Evolutionary conservation across 495 filamentous ascomycete species (phyloP).

Genomic region (Aspergillus kassunensis): DNA sequence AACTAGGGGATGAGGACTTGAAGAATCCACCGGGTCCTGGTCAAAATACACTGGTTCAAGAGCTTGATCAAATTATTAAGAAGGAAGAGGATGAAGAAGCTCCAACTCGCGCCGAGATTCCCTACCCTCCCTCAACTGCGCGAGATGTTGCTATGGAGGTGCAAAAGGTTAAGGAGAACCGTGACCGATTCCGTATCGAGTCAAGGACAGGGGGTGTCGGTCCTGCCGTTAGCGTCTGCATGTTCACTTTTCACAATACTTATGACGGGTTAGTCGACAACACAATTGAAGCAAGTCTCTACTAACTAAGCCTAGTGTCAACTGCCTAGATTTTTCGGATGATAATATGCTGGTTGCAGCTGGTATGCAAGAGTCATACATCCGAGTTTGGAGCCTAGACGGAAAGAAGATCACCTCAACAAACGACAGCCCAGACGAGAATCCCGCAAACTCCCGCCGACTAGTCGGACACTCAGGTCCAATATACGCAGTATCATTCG

Average conservation of each 20-base stretch:
- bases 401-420: conserved; percentile 59
- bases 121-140: conserved; percentile 78
- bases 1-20: conserved; percentile 74
- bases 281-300: not conserved
- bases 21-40: conserved; percentile 64
- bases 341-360: conserved; percentile 80
- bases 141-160: conserved; percentile 92
- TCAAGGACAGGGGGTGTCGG: conserved; percentile 75
- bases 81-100: conserved; percentile 82
- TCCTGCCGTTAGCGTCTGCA: conserved; percentile 77
- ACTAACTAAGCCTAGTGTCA: conserved; percentile 57
- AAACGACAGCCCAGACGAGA: conserved; percentile 40
- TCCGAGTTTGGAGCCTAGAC: conserved; percentile 86
- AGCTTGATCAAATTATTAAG: conserved; percentile 85
- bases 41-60: conserved; percentile 62
- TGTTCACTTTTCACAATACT: conserved; percentile 98
- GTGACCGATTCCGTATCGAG: conserved; percentile 82
- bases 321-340: conserved; percentile 88
- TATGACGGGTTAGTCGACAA: conserved; percentile 72
- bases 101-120: conserved; percentile 70
- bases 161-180: conserved; percentile 88
- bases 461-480: conserved; percentile 89
- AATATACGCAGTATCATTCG: conserved; percentile 86
- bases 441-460: conserved; percentile 65
- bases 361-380: conserved; percentile 89